Evolutionary conservation across 108 stramenopile species (phyloP).

Genomic region (Halocafeteria seosinensis): DNA sequence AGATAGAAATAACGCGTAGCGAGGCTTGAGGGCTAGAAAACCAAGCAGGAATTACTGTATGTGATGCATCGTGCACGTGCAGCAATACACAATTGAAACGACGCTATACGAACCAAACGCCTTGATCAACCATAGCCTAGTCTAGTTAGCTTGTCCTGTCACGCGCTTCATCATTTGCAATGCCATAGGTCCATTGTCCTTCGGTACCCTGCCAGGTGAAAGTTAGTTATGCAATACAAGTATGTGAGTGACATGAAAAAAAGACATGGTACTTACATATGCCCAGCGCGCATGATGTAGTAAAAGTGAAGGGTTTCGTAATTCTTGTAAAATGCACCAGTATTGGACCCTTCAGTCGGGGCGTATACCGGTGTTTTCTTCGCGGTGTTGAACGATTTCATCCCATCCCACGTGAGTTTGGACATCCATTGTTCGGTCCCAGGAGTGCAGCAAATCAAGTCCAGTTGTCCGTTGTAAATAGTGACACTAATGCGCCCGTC

Average conservation of each 20-base stretch:
- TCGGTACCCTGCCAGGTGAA: too few relatives aligned
- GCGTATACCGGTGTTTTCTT: not conserved
- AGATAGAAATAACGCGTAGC: too few relatives aligned
- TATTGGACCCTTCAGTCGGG: not conserved
- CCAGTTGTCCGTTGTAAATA: not conserved
- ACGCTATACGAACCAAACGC: too few relatives aligned
- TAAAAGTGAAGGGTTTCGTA: not conserved
- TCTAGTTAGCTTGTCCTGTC: not conserved
- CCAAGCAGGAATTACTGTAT: too few relatives aligned
- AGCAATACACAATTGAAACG: too few relatives aligned
- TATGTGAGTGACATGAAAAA: too few relatives aligned
- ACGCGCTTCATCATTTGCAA: not conserved
- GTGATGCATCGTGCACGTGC: too few relatives aligned
- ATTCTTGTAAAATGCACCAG: not conserved
- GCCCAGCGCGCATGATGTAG: not conserved
- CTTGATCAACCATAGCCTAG: too few relatives aligned
- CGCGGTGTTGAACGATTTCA: not conserved
- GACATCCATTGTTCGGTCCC: not conserved
- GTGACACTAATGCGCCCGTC: not conserved
- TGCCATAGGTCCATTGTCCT: not conserved
- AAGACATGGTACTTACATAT: too few relatives aligned
- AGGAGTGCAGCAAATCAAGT: not conserved
- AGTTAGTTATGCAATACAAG: too few relatives aligned
- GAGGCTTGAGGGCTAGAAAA: too few relatives aligned
- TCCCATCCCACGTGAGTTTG: not conserved